phyloP scores from a whole-genome alignment of 768 basidiomycete genomes.

The Lactifluus pinguis region DNA sequence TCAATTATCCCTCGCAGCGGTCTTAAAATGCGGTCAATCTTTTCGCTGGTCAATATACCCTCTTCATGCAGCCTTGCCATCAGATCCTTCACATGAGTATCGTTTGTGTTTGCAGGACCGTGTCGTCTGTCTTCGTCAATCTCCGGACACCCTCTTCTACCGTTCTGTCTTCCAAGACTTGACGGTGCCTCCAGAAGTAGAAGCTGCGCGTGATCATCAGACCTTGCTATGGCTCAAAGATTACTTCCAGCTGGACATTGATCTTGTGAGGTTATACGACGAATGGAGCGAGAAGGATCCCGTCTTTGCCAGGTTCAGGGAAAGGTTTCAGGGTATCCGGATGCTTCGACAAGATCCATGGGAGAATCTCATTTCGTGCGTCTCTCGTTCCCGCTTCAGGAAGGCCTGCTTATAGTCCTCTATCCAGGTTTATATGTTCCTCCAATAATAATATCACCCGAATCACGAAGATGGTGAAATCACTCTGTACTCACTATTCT shows the following conservation, averaged over 20 bases:
- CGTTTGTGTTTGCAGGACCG: conserved; percentile 74
- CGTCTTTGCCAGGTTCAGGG: conserved; percentile 57
- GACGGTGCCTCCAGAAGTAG: conserved; percentile 27
- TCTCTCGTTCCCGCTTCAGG: conserved; percentile 17
- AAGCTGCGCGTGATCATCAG: conserved; percentile 43
- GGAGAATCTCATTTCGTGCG: conserved; percentile 91
- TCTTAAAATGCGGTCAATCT: conserved; percentile 75
- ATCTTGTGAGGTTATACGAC: conserved; percentile 60
- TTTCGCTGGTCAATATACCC: conserved; percentile 70
- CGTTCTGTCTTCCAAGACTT: conserved; percentile 53
- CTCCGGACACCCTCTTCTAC: conserved; percentile 55
- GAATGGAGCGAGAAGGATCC: conserved; percentile 68
- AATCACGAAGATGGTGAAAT: conserved; percentile 89
- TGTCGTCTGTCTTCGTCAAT: conserved; percentile 76
- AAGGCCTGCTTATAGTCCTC: neutral
- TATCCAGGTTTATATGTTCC: conserved; percentile 85
- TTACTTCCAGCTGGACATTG: conserved; percentile 84
- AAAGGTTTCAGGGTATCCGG: conserved; percentile 71
- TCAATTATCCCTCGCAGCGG: conserved; percentile 71
- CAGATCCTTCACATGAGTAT: conserved; percentile 48
- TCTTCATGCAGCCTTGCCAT: conserved; percentile 23
- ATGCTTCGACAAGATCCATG: conserved; percentile 91
- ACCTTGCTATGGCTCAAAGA: conserved; percentile 68
- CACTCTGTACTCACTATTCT: conserved; percentile 71
- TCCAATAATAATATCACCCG: conserved; percentile 95